A percentile compares a stretch with the other conserved stretches of the same genome.
Conservation (phyloP, 768 basidiomycete genomes). For the Crucibulum laeve region DNA sequence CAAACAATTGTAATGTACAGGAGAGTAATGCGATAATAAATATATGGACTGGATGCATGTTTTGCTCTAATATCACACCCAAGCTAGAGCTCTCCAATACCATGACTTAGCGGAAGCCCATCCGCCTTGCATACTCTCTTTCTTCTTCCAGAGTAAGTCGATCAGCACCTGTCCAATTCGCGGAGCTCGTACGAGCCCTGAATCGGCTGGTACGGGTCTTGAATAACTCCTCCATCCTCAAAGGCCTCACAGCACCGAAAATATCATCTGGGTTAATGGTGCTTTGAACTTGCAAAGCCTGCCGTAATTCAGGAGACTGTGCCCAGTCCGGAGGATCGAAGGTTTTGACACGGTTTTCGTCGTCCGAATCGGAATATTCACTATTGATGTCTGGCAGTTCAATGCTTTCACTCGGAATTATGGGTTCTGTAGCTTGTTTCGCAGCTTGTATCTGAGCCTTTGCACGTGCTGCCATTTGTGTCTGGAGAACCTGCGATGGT, state of each 20-base stretch:
- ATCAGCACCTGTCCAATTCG: slow-evolving; percentile 96
- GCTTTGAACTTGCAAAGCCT: slow-evolving; percentile 77
- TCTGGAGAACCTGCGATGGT: slow-evolving; percentile 60
- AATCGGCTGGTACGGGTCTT: slow-evolving; percentile 72
- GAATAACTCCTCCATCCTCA: slow-evolving; percentile 95
- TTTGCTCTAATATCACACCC: too few relatives aligned
- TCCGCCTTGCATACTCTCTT: slow-evolving; percentile 79
- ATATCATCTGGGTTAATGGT: slow-evolving; percentile 88
- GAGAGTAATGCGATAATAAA: too few relatives aligned
- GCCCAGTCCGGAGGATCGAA: slow-evolving; percentile 85
- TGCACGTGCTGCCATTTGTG: slow-evolving; percentile 68
- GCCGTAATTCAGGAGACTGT: slow-evolving; percentile 80
- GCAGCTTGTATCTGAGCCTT: slow-evolving; percentile 66
- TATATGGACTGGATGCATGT: too few relatives aligned
- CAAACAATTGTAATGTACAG: too few relatives aligned
- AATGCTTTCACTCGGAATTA: slow-evolving; percentile 70
- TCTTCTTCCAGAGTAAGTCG: slow-evolving; percentile 81
- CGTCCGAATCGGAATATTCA: slow-evolving; percentile 96
- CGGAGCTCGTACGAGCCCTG: slow-evolving; percentile 87
- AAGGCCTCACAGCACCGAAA: slow-evolving; percentile 83
- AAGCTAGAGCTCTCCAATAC: neutral
- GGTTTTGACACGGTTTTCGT: slow-evolving; percentile 74
- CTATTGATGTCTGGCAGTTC: slow-evolving; percentile 94
- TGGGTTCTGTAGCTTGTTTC: slow-evolving; percentile 34
- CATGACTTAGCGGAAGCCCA: slow-evolving; percentile 68